phyloP scores from a whole-genome alignment of 805 yeast genomes.

The Yarrowia sp. region DNA sequence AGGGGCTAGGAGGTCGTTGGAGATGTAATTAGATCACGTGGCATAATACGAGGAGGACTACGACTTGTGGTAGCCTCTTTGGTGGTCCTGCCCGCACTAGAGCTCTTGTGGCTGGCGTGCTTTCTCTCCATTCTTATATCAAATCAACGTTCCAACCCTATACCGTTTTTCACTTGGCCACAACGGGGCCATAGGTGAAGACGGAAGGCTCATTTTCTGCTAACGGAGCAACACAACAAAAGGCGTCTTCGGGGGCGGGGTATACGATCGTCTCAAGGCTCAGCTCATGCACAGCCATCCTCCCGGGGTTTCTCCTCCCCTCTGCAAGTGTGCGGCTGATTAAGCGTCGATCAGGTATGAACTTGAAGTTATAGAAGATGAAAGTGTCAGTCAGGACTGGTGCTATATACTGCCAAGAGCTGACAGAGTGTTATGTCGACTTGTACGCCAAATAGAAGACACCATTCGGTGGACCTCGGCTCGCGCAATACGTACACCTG shows the following conservation, averaged over 20 bases:
- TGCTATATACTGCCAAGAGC: too few species aligned
- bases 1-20: background rate
- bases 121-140: background rate
- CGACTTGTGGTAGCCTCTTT: too few species aligned
- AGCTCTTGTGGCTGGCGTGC: background rate
- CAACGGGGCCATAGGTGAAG: background rate
- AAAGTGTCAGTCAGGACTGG: too few species aligned
- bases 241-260: too few species aligned
- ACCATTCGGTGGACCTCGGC: background rate
- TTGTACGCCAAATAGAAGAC: too few species aligned
- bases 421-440: background rate
- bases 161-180: background rate
- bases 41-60: too few species aligned
- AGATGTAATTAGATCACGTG: background rate
- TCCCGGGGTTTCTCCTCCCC: background rate
- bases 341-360: slow-evolving; percentile 14
- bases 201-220: background rate
- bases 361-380: too few species aligned
- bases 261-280: background rate
- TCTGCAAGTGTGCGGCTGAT: slow-evolving; percentile 27
- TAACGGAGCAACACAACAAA: too few species aligned
- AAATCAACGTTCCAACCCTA: background rate
- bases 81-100: too few species aligned
- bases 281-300: background rate
- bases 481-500: background rate